phyloP scores from a whole-genome alignment of 306 rosid genomes.

The Sechiopsis laciniata region DNA sequence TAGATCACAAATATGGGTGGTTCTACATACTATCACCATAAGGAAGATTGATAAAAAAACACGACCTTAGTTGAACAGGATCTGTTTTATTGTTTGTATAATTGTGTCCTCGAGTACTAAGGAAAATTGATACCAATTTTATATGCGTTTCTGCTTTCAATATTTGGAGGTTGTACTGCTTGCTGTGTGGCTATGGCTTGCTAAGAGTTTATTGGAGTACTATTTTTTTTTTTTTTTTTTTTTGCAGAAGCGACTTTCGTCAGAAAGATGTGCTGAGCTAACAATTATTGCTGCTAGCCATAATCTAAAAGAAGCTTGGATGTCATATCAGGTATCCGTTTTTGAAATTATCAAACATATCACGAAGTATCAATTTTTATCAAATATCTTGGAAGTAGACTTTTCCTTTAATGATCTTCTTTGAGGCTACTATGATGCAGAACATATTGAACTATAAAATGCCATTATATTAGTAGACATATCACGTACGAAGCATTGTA shows the following conservation, averaged over 20 bases:
- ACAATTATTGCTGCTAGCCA: constrained; percentile 85
- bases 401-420: neutral
- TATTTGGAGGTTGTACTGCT: neutral
- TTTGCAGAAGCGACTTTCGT: constrained; percentile 65
- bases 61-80: too few species aligned
- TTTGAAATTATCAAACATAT: constrained; percentile 4
- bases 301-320: constrained; percentile 92
- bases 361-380: neutral
- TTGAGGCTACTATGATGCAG: neutral
- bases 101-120: too few species aligned
- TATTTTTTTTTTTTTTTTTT: constrained; percentile 21
- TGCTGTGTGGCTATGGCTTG: neutral
- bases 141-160: neutral
- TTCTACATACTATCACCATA: neutral
- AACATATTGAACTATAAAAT: neutral
- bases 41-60: too few species aligned
- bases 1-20: neutral
- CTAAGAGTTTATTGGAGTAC: too few species aligned
- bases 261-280: constrained; percentile 85
- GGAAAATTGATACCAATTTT: neutral
- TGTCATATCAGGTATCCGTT: constrained; percentile 71
- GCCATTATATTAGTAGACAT: too few species aligned
- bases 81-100: too few species aligned
- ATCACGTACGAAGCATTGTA: neutral
- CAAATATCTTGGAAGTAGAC: neutral